phyloP scores from a whole-genome alignment of 2,329 filamentous ascomycete genomes.

The Cytospora piceicola region DNA sequence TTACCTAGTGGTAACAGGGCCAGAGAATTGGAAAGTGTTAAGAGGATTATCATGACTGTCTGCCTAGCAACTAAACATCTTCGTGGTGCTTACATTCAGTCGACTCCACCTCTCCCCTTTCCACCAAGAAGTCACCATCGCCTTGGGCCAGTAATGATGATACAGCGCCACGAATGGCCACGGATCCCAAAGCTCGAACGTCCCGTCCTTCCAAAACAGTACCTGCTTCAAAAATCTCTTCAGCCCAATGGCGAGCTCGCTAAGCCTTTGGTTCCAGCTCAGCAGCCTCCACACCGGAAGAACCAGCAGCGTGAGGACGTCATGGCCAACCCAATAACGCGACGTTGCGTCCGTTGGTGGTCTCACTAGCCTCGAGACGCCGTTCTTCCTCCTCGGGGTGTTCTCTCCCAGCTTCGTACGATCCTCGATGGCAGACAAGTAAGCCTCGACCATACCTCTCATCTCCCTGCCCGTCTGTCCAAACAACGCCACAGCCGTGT shows the following conservation, averaged over 20 bases:
- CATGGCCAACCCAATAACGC: conserved; percentile 71
- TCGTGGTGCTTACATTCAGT: conserved; percentile 66
- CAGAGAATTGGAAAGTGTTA: too few relatives aligned
- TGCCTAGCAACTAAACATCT: conserved; percentile 27
- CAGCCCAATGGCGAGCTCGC: conserved; percentile 34
- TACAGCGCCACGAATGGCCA: conserved; percentile 61
- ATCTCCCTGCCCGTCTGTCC: conserved; percentile 44
- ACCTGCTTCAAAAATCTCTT: conserved; percentile 44
- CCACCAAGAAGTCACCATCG: conserved; percentile 52
- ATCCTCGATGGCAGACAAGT: conserved; percentile 52
- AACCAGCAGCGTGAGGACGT: conserved; percentile 58
- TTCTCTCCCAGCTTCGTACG: conserved; percentile 9
- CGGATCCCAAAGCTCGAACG: conserved; percentile 58
- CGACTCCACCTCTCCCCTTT: conserved; percentile 61
- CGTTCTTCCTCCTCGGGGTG: conserved; percentile 28
- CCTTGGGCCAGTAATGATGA: conserved; percentile 58
- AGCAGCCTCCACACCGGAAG: conserved; percentile 46
- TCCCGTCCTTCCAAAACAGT: conserved; percentile 58
- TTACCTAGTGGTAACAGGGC: too few relatives aligned
- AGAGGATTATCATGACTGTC: not conserved
- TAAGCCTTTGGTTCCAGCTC: conserved; percentile 32
- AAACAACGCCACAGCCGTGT: conserved; percentile 70
- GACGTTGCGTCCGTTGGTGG: conserved; percentile 34
- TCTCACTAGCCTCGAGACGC: conserved; percentile 2
- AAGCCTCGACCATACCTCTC: conserved; percentile 53